Conservation (phyloP, 768 basidiomycete species). For the Lentinula aciculospora region DNA sequence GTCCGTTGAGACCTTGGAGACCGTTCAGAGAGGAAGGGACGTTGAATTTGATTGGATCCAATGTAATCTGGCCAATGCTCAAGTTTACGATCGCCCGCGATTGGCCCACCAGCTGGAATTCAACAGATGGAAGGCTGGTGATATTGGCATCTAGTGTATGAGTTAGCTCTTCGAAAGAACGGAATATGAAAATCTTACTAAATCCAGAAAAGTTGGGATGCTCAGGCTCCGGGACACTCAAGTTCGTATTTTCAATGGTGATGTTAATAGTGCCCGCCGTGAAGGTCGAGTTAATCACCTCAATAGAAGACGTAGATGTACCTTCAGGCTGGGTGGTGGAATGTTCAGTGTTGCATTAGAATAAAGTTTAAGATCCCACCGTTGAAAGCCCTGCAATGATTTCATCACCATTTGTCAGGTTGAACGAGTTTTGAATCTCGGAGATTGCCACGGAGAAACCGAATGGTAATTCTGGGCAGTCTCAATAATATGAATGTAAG, state of each 20-base stretch:
- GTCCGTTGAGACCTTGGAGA: constrained; percentile 52
- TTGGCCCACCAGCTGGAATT: constrained; percentile 55
- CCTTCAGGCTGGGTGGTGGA: constrained; percentile 44
- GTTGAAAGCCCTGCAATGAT: constrained; percentile 56
- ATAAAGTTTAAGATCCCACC: constrained; percentile 23
- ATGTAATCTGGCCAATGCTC: constrained; percentile 60
- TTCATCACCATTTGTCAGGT: constrained; percentile 46
- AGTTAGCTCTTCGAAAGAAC: constrained; percentile 2
- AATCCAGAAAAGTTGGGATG: constrained; percentile 52
- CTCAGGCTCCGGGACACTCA: constrained; percentile 38
- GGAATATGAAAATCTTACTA: constrained; percentile 33
- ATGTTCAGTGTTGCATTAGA: not conserved
- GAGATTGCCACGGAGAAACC: constrained; percentile 57
- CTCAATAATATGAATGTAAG: too few species aligned
- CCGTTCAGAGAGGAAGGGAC: constrained; percentile 58
- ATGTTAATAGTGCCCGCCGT: constrained; percentile 65
- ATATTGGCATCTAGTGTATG: constrained; percentile 43
- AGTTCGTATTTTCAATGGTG: constrained; percentile 45
- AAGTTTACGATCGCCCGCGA: constrained; percentile 56
- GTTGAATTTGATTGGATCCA: constrained; percentile 68
- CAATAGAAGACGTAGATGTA: constrained; percentile 56
- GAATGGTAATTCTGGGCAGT: constrained; percentile 69
- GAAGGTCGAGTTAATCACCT: constrained; percentile 42
- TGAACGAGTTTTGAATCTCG: constrained; percentile 62
- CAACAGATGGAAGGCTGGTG: constrained; percentile 38